phyloP scores from a whole-genome alignment of 805 yeast genomes.

The Myxozyma lipomycoides region DNA sequence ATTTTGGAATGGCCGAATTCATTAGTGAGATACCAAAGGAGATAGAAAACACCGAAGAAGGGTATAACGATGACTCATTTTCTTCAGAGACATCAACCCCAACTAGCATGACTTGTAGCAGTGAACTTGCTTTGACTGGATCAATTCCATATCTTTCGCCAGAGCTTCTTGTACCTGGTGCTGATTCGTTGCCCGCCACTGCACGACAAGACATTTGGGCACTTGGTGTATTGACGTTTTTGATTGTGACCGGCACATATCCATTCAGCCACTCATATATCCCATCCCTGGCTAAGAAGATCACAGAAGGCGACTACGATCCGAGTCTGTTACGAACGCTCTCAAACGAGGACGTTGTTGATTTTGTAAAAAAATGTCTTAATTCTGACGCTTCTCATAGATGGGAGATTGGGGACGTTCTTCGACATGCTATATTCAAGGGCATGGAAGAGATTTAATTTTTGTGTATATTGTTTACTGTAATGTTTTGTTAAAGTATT shows the following conservation, averaged over 20 bases:
- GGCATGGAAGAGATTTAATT: neutral
- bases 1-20: conserved; percentile 75
- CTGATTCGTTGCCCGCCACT: conserved; percentile 45
- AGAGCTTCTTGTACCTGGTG: conserved; percentile 59
- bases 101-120: conserved; percentile 4
- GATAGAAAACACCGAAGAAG: neutral
- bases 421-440: conserved; percentile 19
- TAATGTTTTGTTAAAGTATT: too few species aligned
- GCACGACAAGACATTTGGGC: conserved; percentile 73
- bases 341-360: conserved; percentile 31
- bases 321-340: conserved; percentile 38
- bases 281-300: conserved; percentile 70
- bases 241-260: conserved; percentile 66
- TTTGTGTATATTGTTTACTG: neutral
- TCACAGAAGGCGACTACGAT: conserved; percentile 62
- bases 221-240: conserved; percentile 70
- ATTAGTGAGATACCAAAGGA: conserved; percentile 7
- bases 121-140: conserved; percentile 46
- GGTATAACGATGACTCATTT: neutral
- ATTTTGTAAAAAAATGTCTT: conserved; percentile 53
- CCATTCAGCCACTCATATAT: conserved; percentile 85
- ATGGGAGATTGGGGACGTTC: conserved; percentile 46
- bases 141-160: conserved; percentile 93
- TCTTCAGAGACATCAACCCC: neutral
- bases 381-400: conserved; percentile 50